Percentiles rank a stretch among this genome's conserved stretches.
These are phyloP conservation scores for Rosellinia necatrix DNA, from an alignment of 2,329 filamentous ascomycete species.

Conservation along the genomic window DNA sequence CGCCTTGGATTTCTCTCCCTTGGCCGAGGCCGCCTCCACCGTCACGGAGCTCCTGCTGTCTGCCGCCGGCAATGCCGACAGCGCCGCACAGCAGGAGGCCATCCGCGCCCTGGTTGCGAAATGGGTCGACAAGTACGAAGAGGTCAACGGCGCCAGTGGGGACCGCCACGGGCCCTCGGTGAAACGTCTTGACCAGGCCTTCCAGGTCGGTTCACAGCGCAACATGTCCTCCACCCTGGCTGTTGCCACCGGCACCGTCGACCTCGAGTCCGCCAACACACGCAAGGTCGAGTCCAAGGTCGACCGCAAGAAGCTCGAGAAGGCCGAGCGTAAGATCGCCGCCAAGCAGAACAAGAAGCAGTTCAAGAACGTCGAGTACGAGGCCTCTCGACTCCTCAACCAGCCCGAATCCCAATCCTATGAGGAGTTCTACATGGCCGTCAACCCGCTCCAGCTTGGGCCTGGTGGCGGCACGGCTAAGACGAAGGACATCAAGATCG, in stretches of 20 bases:
- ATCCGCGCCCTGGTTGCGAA: conserved; percentile 85
- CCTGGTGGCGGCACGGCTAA: conserved; percentile 71
- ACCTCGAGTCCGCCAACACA: conserved; percentile 89
- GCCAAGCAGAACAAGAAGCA: conserved; percentile 98
- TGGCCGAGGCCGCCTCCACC: conserved; percentile 80
- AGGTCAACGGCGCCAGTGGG: conserved; percentile 73
- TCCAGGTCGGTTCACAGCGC: conserved; percentile 90
- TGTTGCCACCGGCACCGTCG: conserved; percentile 80
- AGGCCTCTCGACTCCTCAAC: conserved; percentile 87
- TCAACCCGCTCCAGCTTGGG: conserved; percentile 93
- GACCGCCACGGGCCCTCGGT: conserved; percentile 77
- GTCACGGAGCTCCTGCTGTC: conserved; percentile 91
- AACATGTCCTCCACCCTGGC: conserved; percentile 97
- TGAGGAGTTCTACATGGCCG: conserved; percentile 99
- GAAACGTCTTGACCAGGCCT: conserved; percentile 87
- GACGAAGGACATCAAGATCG: conserved; percentile 98
- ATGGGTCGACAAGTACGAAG: conserved; percentile 82
- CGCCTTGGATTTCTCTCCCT: conserved; percentile 69
- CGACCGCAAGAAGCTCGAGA: conserved; percentile 98
- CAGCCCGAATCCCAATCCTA: conserved; percentile 87
- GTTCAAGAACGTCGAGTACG: conserved; percentile 98
- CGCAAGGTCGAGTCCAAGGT: conserved; percentile 97
- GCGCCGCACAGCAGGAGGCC: conserved; percentile 71
- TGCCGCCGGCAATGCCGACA: conserved; percentile 79
- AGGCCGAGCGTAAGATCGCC: conserved; percentile 95